phyloP scores from a whole-genome alignment of 2,329 filamentous ascomycete genomes.

The Sclerotinia borealis region DNA sequence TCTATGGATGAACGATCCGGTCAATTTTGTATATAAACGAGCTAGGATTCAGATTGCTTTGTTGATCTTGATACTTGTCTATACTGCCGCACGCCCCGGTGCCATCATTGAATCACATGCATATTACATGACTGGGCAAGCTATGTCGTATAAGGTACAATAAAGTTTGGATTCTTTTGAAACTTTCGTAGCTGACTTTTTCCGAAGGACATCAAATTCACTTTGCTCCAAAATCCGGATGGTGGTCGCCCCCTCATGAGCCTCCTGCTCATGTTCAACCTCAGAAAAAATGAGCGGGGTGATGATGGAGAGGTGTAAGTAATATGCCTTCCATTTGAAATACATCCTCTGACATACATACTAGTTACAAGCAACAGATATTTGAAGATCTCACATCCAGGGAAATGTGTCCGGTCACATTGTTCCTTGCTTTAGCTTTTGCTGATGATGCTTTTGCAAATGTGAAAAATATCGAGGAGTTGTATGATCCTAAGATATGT shows the following conservation, averaged over 20 bases:
- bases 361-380: too few species aligned
- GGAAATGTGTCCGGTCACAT: too few species aligned
- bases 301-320: background rate
- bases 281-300: background rate
- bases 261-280: background rate
- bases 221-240: background rate
- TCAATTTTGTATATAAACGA: background rate
- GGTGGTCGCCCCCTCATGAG: background rate
- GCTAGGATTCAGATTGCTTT: background rate
- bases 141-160: background rate
- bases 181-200: background rate
- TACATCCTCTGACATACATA: too few species aligned
- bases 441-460: too few species aligned
- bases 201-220: background rate
- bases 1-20: background rate
- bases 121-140: background rate
- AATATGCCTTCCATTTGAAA: too few species aligned
- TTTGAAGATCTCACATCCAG: too few species aligned
- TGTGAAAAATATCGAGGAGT: too few species aligned
- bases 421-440: too few species aligned
- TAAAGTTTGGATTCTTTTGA: accelerated
- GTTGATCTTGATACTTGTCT: background rate
- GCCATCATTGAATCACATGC: background rate
- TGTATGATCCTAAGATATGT: too few species aligned
- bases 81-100: background rate